A percentile compares a stretch with the other conserved stretches of the same genome.
phyloP scores from a whole-genome alignment of 768 basidiomycete species.

The Tylopilus cervinicoccineus region DNA sequence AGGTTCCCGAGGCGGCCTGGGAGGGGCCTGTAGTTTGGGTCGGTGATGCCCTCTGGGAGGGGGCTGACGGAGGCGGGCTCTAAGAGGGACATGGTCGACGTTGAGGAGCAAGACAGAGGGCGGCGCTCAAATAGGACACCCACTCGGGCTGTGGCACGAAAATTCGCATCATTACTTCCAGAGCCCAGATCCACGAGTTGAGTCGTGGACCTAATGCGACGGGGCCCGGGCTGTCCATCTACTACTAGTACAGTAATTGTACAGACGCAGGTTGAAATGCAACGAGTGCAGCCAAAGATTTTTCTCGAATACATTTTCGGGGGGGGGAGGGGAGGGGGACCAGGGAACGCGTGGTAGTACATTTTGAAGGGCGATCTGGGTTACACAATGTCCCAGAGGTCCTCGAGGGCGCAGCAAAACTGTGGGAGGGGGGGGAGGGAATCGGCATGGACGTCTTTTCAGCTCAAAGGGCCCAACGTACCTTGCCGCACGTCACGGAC shows the following conservation, averaged over 20 bases:
- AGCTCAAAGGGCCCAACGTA: conserved; percentile 34
- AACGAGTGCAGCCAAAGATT: conserved; percentile 5
- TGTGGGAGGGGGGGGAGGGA: too few relatives aligned
- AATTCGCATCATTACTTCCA: conserved; percentile 33
- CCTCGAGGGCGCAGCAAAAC: conserved; percentile 92
- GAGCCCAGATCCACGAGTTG: conserved; percentile 32
- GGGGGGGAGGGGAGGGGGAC: neutral
- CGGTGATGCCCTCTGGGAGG: conserved; percentile 55
- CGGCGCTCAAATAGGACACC: conserved; percentile 9
- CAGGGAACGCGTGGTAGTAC: conserved; percentile 10
- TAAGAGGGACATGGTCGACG: conserved; percentile 28
- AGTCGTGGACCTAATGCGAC: conserved; percentile 32
- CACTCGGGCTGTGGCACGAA: neutral
- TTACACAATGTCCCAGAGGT: conserved; percentile 91
- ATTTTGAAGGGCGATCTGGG: conserved; percentile 4
- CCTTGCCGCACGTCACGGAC: conserved; percentile 95
- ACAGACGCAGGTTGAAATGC: conserved; percentile 35
- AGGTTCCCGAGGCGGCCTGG: conserved; percentile 83
- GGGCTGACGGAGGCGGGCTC: conserved; percentile 49
- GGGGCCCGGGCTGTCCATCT: conserved; percentile 25
- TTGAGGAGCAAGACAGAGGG: neutral
- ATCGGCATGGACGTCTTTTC: conserved; percentile 1
- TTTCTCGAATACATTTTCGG: conserved; percentile 8
- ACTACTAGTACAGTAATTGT: conserved; percentile 23
- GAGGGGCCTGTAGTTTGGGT: conserved; percentile 60